Percentiles rank a stretch among this genome's conserved stretches.
Conservation (phyloP, 2,329 filamentous ascomycete genomes). For the Colletotrichum sp. region DNA sequence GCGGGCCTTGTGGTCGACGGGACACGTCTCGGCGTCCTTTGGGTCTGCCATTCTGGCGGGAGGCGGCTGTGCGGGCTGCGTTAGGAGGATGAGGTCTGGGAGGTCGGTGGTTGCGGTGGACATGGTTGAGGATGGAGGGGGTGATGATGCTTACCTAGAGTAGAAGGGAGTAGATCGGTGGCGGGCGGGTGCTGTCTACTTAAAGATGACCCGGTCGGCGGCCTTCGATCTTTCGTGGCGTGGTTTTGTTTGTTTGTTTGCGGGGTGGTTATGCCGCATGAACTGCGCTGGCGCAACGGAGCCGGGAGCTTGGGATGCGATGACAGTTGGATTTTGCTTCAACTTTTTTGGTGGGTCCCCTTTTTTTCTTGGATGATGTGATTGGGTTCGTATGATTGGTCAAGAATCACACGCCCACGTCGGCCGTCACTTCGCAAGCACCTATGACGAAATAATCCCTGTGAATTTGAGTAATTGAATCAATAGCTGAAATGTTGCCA, state of each 20-base stretch:
- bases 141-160: not conserved
- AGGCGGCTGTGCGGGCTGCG: not conserved
- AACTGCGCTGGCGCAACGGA: not conserved
- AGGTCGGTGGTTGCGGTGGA: constrained; percentile 17
- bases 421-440: not conserved
- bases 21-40: constrained; percentile 13
- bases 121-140: not conserved
- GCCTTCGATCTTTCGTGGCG: not conserved
- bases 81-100: constrained; percentile 19
- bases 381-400: not conserved
- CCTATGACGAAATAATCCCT: not conserved
- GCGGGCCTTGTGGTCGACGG: constrained; percentile 65
- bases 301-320: constrained; percentile 3
- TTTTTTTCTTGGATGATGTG: constrained; percentile 2
- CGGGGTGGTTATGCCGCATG: not conserved
- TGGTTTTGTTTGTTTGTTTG: not conserved
- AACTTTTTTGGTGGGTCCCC: constrained; percentile 15
- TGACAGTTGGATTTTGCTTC: not conserved
- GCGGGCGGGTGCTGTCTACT: not conserved
- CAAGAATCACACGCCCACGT: not conserved
- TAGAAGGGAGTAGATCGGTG: not conserved
- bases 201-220: not conserved
- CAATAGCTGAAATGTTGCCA: accelerated
- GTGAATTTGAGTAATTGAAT: not conserved
- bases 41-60: not conserved